Base-by-base conservation (phyloP, 768 basidiomycete genomes). In the Pisolithus sp. region DNA sequence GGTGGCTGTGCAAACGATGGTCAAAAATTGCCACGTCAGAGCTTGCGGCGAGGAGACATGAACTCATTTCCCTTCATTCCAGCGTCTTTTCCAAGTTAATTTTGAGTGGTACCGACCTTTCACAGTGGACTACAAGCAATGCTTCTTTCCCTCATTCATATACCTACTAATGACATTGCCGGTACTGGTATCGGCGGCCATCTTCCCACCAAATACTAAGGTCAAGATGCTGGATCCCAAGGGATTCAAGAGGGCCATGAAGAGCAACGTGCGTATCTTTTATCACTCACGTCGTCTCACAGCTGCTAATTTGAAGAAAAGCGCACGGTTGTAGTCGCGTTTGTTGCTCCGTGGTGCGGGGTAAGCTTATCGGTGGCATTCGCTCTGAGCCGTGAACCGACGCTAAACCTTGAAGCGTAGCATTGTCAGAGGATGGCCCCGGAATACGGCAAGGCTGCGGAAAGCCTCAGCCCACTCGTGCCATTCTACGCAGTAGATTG, bases 401-500 rank as follows among this genome's bases (percentile, higher is more conserved):
- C 5, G 21, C 34, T 23, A 20, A 4, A 10, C 15, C 8, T 18
- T 26, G 7, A 34, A 15, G 34, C 38, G 7, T 63, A 90, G 84
- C 89, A 96, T 62, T 96, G 93, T 64, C 82, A 93, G 72, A 73
- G 72, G 34, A 79, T 95, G 75, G 89, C 76, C 6, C 93, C 94
- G 0, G 89, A 95, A 64, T 90, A 83, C 60, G 83, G 79, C 64
- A 85, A 87, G 59, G 91, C 91, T 4, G 92, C 93, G 0, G 67
- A 79, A 10, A 85, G 81, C 1, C 76, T 96, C 7, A 75, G 82
- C 53, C 93, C 94, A 3, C 73, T 96, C 24, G 74, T 97, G 21
- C 92, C 92, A 0, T 78, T 88, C 50, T 96, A 93, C 66, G 91
- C 93, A 12, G 80, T 97, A n/a, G 91, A 97, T 64, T 97, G 93